Evolutionary conservation across 1,284 basidiomycete species (phyloP).

Genomic region (Polyporus tsugae): DNA sequence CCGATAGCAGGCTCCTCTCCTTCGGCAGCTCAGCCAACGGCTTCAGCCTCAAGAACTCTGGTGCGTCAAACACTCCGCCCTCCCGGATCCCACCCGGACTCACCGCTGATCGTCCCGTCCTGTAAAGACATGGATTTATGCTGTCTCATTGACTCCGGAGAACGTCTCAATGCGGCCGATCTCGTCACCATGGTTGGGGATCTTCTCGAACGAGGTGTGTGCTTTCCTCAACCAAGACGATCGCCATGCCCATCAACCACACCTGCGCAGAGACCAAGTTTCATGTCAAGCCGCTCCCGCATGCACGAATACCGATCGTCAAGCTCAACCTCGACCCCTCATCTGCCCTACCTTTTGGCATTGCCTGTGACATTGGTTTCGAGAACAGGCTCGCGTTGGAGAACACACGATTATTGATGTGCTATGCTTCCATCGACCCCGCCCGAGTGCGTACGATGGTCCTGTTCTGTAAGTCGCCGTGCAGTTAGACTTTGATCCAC

Average conservation of each 20-base stretch:
- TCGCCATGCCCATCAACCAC: constrained; percentile 18
- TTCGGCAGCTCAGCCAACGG: constrained; percentile 97
- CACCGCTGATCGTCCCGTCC: constrained; percentile 24
- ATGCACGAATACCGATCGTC: constrained; percentile 98
- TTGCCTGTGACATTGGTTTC: constrained; percentile 98
- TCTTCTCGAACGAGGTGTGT: constrained; percentile 88
- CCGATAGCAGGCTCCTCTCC: constrained; percentile 88
- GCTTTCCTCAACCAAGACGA: constrained; percentile 14
- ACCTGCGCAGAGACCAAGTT: constrained; percentile 88
- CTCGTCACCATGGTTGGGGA: constrained; percentile 95
- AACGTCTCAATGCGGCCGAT: constrained; percentile 82
- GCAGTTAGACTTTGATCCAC: background rate
- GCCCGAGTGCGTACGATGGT: constrained; percentile 94
- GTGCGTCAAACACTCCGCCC: constrained; percentile 52
- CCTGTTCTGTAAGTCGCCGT: constrained; percentile 82
- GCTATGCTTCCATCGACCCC: constrained; percentile 97
- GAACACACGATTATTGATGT: constrained; percentile 95
- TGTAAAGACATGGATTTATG: constrained; percentile 95
- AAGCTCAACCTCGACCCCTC: constrained; percentile 95
- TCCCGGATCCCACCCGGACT: constrained; percentile 8
- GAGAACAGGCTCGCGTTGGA: constrained; percentile 97
- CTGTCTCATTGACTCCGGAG: constrained; percentile 90
- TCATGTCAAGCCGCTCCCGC: constrained; percentile 94
- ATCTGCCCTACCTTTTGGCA: constrained; percentile 87
- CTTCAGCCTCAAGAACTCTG: constrained; percentile 94